Conservation (phyloP, 2,329 filamentous ascomycete species). For the Bipolaris zeicola region DNA sequence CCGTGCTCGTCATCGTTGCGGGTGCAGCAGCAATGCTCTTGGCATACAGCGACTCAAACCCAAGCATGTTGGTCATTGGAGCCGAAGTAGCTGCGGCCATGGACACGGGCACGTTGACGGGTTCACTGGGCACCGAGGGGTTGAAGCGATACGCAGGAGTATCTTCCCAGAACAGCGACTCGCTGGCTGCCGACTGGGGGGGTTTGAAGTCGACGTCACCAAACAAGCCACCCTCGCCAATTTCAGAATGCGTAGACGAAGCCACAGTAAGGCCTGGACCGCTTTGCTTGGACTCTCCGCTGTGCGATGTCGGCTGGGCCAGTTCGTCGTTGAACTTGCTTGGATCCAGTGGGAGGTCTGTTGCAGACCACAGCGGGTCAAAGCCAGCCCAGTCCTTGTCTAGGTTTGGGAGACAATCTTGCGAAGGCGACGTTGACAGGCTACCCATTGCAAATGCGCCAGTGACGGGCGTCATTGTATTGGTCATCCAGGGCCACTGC, state of each 20-base stretch:
- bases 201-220: slow-evolving; percentile 43
- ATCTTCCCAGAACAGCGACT: slow-evolving; percentile 48
- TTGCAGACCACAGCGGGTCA: slow-evolving; percentile 48
- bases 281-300: slow-evolving; percentile 50
- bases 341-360: slow-evolving; percentile 49
- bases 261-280: slow-evolving; percentile 48
- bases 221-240: slow-evolving; percentile 43
- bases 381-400: slow-evolving; percentile 45
- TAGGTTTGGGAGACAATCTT: slow-evolving; percentile 44
- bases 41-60: slow-evolving; percentile 39
- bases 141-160: slow-evolving; percentile 42
- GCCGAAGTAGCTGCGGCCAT: slow-evolving; percentile 29
- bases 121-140: slow-evolving; percentile 31
- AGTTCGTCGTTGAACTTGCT: slow-evolving; percentile 44
- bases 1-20: slow-evolving; percentile 31
- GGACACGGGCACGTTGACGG: slow-evolving; percentile 31
- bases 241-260: slow-evolving; percentile 50
- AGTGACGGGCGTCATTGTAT: slow-evolving; percentile 31
- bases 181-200: slow-evolving; percentile 39
- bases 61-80: slow-evolving; percentile 29
- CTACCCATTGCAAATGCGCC: slow-evolving; percentile 43
- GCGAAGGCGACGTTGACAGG: slow-evolving; percentile 48
- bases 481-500: slow-evolving; percentile 45
- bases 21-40: slow-evolving; percentile 32
- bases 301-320: slow-evolving; percentile 48